A percentile compares a stretch with the other conserved stretches of the same genome.
Evolutionary conservation across 768 basidiomycete species (phyloP).

Genomic region (Mycena capillaripes): DNA sequence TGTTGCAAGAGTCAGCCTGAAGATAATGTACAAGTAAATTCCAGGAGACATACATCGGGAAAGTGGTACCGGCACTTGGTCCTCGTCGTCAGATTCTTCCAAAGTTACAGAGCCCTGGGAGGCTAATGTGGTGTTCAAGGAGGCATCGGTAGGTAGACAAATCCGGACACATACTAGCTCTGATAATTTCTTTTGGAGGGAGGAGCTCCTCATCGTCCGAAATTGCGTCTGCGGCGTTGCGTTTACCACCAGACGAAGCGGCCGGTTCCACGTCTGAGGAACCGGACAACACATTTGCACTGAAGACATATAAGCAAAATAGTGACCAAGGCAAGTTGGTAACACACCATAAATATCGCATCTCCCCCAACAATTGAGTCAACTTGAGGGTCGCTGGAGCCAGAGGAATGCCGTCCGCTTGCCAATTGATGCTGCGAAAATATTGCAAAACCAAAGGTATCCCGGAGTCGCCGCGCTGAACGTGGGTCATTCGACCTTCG

Average conservation of each 20-base stretch:
- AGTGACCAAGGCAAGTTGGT: no score
- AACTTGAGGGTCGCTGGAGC: neutral
- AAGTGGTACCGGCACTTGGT: neutral
- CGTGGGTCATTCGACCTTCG: constrained; percentile 1
- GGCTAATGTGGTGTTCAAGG: no score
- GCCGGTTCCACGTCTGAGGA: no score
- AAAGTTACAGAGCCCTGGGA: neutral
- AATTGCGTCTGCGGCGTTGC: no score
- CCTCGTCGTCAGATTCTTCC: neutral
- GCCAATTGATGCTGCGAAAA: constrained; percentile 6
- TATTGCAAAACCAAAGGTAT: neutral
- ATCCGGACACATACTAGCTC: constrained; percentile 1
- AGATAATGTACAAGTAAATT: neutral
- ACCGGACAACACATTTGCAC: no score
- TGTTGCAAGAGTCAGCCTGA: no score
- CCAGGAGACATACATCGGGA: neutral
- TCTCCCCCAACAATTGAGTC: constrained; percentile 1
- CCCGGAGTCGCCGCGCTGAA: neutral
- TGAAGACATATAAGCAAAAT: no score
- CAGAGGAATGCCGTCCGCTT: constrained; percentile 10
- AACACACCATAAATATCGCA: neutral
- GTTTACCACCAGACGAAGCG: no score
- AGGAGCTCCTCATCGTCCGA: no score
- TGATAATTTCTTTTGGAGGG: neutral
- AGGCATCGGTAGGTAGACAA: no score